A percentile compares a stretch with the other conserved stretches of the same genome.
Evolutionary conservation across 2,329 filamentous ascomycete species (phyloP).

Genomic region (Hirsutella minnesotensis): DNA sequence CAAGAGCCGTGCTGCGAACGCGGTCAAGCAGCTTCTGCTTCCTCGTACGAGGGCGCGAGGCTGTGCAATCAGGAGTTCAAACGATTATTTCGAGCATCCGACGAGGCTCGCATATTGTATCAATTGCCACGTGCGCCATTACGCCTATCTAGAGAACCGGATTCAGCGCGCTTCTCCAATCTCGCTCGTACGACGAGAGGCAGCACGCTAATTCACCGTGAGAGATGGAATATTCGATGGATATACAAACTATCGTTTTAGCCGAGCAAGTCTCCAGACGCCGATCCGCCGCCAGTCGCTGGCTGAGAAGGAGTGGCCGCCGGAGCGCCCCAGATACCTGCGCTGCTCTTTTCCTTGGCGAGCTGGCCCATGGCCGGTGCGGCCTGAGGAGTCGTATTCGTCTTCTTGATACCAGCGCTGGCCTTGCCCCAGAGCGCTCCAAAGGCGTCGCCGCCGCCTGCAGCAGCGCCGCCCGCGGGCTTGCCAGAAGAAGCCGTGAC

Average conservation of each 20-base stretch:
- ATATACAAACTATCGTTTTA: conserved; percentile 10
- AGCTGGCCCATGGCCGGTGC: conserved; percentile 82
- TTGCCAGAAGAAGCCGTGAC: conserved; percentile 37
- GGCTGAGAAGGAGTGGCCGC: conserved; percentile 26
- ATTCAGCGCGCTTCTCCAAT: conserved; percentile 13
- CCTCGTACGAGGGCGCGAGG: too few species aligned
- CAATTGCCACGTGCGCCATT: conserved; percentile 27
- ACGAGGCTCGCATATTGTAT: conserved; percentile 6
- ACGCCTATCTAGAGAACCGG: conserved; percentile 27
- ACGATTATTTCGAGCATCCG: too few species aligned
- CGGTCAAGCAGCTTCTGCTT: too few species aligned
- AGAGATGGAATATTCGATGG: not conserved
- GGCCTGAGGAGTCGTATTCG: conserved; percentile 37
- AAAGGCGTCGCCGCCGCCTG: conserved; percentile 66
- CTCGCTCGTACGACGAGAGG: not conserved
- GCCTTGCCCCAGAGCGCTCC: conserved; percentile 74
- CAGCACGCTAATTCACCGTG: not conserved
- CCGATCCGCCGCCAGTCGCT: conserved; percentile 20
- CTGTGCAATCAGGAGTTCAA: too few species aligned
- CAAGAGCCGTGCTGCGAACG: too few species aligned
- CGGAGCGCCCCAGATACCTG: conserved; percentile 82
- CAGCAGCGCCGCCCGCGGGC: conserved; percentile 36
- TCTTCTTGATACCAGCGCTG: conserved; percentile 65
- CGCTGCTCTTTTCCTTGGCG: conserved; percentile 94
- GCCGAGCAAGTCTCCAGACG: conserved; percentile 37